These are phyloP conservation scores for Cyberlindnera subsufficiens DNA, from an alignment of 805 yeast species.

Conservation along the genomic window DNA sequence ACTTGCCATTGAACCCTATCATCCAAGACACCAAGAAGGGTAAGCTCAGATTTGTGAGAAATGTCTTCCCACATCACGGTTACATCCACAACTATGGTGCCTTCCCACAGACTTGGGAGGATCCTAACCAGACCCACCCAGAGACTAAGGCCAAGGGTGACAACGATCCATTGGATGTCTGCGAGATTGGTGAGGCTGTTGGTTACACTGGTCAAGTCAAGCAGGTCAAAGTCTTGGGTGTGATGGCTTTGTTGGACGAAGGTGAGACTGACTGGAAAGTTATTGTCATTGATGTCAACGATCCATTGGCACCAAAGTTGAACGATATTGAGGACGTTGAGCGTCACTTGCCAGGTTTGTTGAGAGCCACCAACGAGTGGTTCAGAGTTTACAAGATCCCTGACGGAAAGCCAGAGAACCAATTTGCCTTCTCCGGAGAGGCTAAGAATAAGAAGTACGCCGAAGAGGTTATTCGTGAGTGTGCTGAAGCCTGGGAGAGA, in stretches of 20 bases:
- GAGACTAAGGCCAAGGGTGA: constrained; percentile 72
- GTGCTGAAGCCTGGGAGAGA: constrained; percentile 77
- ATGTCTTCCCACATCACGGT: constrained; percentile 98
- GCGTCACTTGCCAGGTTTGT: constrained; percentile 82
- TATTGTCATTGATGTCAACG: constrained; percentile 75
- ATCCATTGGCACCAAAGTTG: constrained; percentile 82
- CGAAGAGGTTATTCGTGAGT: constrained; percentile 74
- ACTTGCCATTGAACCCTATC: constrained; percentile 81
- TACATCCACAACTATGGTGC: constrained; percentile 99
- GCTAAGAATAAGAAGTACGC: constrained; percentile 86
- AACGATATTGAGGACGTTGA: constrained; percentile 90
- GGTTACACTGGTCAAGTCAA: constrained; percentile 68
- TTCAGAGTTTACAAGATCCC: constrained; percentile 97
- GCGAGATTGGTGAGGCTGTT: constrained; percentile 71
- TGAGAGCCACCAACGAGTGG: constrained; percentile 96
- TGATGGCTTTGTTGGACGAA: constrained; percentile 90
- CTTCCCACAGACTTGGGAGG: constrained; percentile 66
- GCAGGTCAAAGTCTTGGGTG: constrained; percentile 89
- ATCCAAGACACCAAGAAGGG: constrained; percentile 98
- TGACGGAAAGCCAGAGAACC: constrained; percentile 95
- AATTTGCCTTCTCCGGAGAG: constrained; percentile 94
- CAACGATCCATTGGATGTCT: constrained; percentile 81
- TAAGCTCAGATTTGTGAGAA: constrained; percentile 89
- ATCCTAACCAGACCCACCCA: constrained; percentile 53
- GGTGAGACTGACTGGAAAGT: constrained; percentile 92